A percentile compares a stretch with the other conserved stretches of the same genome.
Evolutionary conservation across 1,284 basidiomycete species (phyloP).

Genomic region (Pascua sp.): DNA sequence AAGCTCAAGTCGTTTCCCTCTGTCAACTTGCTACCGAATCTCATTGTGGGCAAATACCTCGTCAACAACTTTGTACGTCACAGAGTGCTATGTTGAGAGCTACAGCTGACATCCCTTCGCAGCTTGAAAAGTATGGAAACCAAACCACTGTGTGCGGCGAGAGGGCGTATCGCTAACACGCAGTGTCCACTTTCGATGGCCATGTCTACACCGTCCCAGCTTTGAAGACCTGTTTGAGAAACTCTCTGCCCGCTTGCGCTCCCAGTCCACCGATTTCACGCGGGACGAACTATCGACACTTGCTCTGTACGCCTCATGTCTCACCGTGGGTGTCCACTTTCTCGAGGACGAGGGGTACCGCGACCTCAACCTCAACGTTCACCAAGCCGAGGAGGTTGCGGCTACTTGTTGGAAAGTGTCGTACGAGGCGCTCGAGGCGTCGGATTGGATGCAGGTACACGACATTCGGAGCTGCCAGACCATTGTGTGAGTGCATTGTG

Average conservation of each 20-base stretch:
- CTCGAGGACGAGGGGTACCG: slow-evolving; percentile 23
- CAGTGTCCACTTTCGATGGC: slow-evolving; percentile 19
- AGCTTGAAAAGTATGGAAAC: neutral
- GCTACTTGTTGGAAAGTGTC: slow-evolving; percentile 27
- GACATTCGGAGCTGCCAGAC: slow-evolving; percentile 23
- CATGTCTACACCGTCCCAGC: slow-evolving; percentile 24
- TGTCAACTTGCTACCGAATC: slow-evolving; percentile 5
- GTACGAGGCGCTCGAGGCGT: slow-evolving; percentile 23
- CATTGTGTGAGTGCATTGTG: slow-evolving; percentile 17
- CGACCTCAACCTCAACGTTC: slow-evolving; percentile 29
- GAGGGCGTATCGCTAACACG: neutral
- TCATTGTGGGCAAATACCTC: slow-evolving; percentile 21
- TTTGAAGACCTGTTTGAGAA: slow-evolving; percentile 20
- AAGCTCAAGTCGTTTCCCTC: slow-evolving; percentile 15
- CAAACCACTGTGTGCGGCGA: too few species aligned
- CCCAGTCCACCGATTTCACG: slow-evolving; percentile 11
- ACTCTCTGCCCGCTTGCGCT: slow-evolving; percentile 15
- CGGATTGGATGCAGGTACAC: slow-evolving; percentile 32
- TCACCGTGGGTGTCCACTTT: slow-evolving; percentile 25
- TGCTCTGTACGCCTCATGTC: slow-evolving; percentile 22
- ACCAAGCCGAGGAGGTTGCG: slow-evolving; percentile 29
- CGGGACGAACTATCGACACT: slow-evolving; percentile 22
- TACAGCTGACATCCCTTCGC: neutral
- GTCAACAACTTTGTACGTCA: slow-evolving; percentile 12
- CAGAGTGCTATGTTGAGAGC: too few species aligned